Evolutionary conservation across 2,329 filamentous ascomycete species (phyloP), one percentile per base, ranked within the genome.

Genomic region (Hypoxylon sp.): DNA sequence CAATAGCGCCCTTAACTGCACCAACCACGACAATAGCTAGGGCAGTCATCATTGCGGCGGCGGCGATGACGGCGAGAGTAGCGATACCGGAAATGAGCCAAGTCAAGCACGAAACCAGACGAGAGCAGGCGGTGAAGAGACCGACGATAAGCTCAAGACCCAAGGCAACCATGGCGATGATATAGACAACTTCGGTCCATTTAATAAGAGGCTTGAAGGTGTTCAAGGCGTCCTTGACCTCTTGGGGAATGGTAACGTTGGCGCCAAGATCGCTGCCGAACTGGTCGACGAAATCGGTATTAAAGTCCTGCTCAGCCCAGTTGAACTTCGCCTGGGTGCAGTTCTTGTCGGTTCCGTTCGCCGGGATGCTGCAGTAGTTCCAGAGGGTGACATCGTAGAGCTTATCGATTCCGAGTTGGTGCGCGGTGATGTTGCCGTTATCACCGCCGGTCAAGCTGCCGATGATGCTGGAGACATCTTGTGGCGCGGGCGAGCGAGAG

Each of bases 101-200:
- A 47, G 93, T 97, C 65, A 93, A 81, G 79, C 96, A 93, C 58
- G 92, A 94, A 56, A 95, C 89, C 82, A 88, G 90, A 71, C 93
- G 89, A 68, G 91, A 93, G 87, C 91, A 97, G 80, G 92, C 91
- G 70, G 94, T 91, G 70, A 95, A 91, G 77, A 97, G 83, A 68
- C 94, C 94, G 51, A 97, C 82, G 48, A 96, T 69, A 65, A 98
- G 85, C 79, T 94, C 92, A 27, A 90, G 80, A 46, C 84, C 87
- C 6, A 95, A 92, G 17, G 89, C 84, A 69, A 90, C 80, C 74
- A 94, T 86, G 55, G 93, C 90, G 69, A 93, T 85, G 73, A 93
- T 85, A 80, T 94, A 97, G 70, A 91, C 89, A 67, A 95, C 86
- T 80, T 94, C 90, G 79, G 95, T 94, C 91, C 92, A 97, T 77